Evolutionary conservation across 139 green algal species (phyloP), one percentile per base, ranked within the genome.

Genomic region (Micractinium conductrix): DNA sequence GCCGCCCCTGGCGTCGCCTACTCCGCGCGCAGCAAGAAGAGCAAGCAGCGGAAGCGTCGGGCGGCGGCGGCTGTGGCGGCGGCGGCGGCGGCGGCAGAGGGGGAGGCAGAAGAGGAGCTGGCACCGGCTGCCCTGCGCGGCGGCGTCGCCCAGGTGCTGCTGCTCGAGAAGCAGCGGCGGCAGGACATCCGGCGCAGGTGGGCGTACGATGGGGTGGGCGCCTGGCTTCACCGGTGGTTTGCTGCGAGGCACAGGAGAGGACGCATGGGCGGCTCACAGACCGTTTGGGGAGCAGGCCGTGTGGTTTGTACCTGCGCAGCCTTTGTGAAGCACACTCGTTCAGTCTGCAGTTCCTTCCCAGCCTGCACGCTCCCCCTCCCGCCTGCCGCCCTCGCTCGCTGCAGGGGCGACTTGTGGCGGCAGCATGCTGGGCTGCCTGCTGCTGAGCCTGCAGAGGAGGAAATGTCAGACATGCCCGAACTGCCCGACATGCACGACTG

Each of bases 141-240:
- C 55, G 43, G 43, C 76, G 55, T 82, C 28, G 24, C 40, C 8
- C 53, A 58, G 28, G 76, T 82, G 24, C 19, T 58, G 76, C 76
- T 17, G 38, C 55, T 55, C 3, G 40, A 71, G 76, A 55, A 60
- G 76, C 76, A 82, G 76, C 55, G 76, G 40, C 35, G 72, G 58
- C 24, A 71, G 55, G 76, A 82, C 38, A 82, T 82, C 14, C 55
- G 38, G 0, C 76, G 76, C 53, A 82, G 76, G 76, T 71, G 75
- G 37, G 68, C n/a, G n/a, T n/a, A n/a, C 7, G 53, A 16, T 58
- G 48, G n/a, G n/a, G n/a, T n/a, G n/a, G n/a, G n/a, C n/a, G n/a
- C n/a, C n/a, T n/a, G n/a, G n/a, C n/a, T n/a, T n/a, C n/a, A n/a
- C n/a, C n/a, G n/a, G n/a, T n/a, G n/a, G n/a, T n/a, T n/a, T n/a